Base-by-base conservation (phyloP, 306 rosid genomes). In the Glycine tomentella region DNA sequence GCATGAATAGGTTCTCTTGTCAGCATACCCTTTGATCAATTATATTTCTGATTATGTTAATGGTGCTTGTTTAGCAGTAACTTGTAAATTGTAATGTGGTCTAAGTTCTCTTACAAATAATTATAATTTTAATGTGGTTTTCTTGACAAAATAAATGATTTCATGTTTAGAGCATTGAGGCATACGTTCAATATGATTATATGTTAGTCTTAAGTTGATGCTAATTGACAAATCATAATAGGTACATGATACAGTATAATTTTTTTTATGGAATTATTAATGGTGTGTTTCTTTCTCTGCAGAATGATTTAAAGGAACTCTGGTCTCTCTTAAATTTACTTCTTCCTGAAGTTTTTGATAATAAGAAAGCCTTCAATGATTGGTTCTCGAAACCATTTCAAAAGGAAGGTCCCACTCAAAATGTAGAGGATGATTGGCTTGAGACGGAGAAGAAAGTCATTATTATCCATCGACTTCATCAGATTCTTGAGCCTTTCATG, bases 401-500 rank as follows among this genome's bases (percentile, higher is more conserved):
- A 90, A 96, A 81, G 85, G 99, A 96, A 87, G 97, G 82, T 70
- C 90, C 94, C 77, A 77, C 72, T n/a, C 98, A 71, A 73, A 91
- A 89, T 85, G 93, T 85, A 44, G 99, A 96, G 67, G 99, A 93
- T 89, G 98, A 96, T 82, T 96, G 99, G 99, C 93, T 96, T 68
- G 99, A 96, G 90, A 93, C 98, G 6, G 99, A 96, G 78, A 96
- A 96, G 63, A 96, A 96, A 84, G 97, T 96, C 31, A 96, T 96
- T 81, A 91, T 92, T 57, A 96, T 96, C 76, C 98, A 96, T 64
- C 90, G 99, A 49, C 98, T 96, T 85, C 99, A 96, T 90, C 98
- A 96, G 87, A 96, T 96, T 89, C 94, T 96, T 11, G 99, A 96
- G 87, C 99, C 99, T 64, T 96, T 96, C 86, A 96, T 96, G 99